Conservation (phyloP, 768 basidiomycete genomes). For the Gymnopilus dilepis region DNA sequence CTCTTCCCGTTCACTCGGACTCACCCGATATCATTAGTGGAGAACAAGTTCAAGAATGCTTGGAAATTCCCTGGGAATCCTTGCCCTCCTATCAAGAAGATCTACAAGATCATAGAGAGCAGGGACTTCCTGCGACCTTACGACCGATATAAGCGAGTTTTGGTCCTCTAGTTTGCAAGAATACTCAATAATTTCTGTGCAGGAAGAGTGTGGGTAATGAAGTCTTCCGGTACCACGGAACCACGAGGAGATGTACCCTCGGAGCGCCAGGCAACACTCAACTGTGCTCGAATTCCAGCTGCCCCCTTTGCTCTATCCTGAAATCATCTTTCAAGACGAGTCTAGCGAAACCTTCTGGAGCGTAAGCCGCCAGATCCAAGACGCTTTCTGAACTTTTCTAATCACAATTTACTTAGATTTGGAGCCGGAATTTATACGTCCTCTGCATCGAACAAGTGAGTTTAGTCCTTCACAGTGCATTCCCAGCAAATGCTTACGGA, state of each 20-base stretch:
- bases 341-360: conserved; percentile 32
- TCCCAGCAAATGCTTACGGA: neutral
- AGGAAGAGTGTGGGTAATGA: conserved; percentile 33
- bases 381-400: neutral
- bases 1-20: neutral
- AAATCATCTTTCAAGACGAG: conserved; percentile 39
- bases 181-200: too few relatives aligned
- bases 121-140: conserved; percentile 28
- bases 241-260: conserved; percentile 30
- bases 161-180: too few relatives aligned
- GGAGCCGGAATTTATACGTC: conserved; percentile 36
- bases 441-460: conserved; percentile 38
- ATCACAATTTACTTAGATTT: conserved; percentile 23
- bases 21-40: conserved; percentile 21
- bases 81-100: conserved; percentile 28
- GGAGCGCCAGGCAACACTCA: conserved; percentile 28
- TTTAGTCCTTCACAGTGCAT: neutral
- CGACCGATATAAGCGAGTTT: conserved; percentile 30
- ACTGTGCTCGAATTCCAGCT: conserved; percentile 29
- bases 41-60: conserved; percentile 31
- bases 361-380: conserved; percentile 25
- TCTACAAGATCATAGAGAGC: conserved; percentile 37
- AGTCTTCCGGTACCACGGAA: conserved; percentile 39
- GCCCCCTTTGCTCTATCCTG: conserved; percentile 34
- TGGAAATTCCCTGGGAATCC: conserved; percentile 27